Evolutionary conservation across 495 filamentous ascomycete genomes (phyloP), one percentile per base, ranked within the genome.

Genomic region (Penicillium argentinense): DNA sequence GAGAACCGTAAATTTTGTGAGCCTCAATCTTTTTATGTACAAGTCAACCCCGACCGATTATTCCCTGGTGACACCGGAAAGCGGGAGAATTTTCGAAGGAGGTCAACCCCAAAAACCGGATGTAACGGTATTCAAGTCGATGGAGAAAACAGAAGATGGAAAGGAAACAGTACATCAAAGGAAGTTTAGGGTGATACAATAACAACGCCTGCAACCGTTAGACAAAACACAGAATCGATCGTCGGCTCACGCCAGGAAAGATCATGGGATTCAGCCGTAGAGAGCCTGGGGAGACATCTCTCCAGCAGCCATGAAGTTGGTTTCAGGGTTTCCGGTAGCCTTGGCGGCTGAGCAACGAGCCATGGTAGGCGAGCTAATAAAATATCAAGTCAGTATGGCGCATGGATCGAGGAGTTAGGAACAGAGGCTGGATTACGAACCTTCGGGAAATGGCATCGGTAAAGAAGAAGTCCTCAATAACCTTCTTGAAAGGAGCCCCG

Each of bases 401-500:
- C 3, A 3, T 24, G 9, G 34, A 49, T 16, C 27, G 25, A 51
- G 13, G 12, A 32, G 12, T 39, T 9, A 9, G 37, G 27, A 1
- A 30, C 8, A 2, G 37, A 6, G 11, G n/a, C n/a, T n/a, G n/a
- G n/a, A 27, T n/a, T 14, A 63, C 80, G 62, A 71, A 91, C 89
- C 89, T 95, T 76, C 95, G 85, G 9, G 89, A 93, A 62, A 98
- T 97, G 16, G 84, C 80, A 67, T 98, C 93, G 49, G 93, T 98
- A 64, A 98, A 96, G 73, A 87, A 98, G 69, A 97, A 98, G 67
- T 98, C 88, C 55, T 96, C 81, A 52, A 98, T 87, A 21, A 86
- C 82, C 71, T 83, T 87, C 74, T 80, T 87, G 63, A 98, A 77
- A 3, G 85, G 82, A 59, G 76, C 67, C 2, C 78, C 80, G 9